Percentiles rank a stretch among this genome's conserved stretches.
These are phyloP conservation scores for Ceriops decandra DNA, from an alignment of 345 rosid species.

Conservation along the genomic window DNA sequence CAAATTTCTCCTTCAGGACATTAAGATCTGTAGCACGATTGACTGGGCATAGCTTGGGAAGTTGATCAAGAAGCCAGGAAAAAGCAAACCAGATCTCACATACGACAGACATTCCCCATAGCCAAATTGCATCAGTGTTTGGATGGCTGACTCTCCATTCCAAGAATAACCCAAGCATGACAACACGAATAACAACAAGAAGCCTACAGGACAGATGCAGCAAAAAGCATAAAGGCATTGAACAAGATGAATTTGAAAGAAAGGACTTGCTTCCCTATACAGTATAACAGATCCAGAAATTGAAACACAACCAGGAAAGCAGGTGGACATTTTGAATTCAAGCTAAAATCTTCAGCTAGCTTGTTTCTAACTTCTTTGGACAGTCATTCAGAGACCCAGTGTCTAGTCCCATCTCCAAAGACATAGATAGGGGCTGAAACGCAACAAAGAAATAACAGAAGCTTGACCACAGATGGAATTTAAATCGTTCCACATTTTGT, in stretches of 20 bases:
- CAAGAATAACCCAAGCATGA: conserved; percentile 71
- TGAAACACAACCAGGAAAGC: too few relatives aligned
- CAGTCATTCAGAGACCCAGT: too few relatives aligned
- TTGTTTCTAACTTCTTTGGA: too few relatives aligned
- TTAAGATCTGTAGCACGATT: conserved; percentile 90
- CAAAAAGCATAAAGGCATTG: conserved; percentile 11
- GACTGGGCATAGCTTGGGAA: conserved; percentile 85
- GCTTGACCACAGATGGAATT: neutral
- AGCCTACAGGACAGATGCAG: conserved; percentile 50
- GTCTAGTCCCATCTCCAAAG: too few relatives aligned
- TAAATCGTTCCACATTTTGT: neutral
- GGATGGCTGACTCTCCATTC: conserved; percentile 64
- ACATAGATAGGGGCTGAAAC: too few relatives aligned
- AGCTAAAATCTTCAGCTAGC: too few relatives aligned
- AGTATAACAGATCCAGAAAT: too few relatives aligned
- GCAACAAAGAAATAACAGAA: neutral
- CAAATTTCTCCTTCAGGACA: conserved; percentile 92
- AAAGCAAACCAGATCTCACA: conserved; percentile 97
- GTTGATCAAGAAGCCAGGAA: conserved; percentile 98
- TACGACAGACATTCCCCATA: conserved; percentile 98
- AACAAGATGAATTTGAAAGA: too few relatives aligned
- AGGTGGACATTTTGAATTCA: too few relatives aligned
- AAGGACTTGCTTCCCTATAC: too few relatives aligned
- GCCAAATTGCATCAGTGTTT: conserved; percentile 78
- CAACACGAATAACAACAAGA: conserved; percentile 66